A percentile compares a stretch with the other conserved stretches of the same genome.
phyloP scores from a whole-genome alignment of 176 grass and related monocot species.

The Olyra latifolia region DNA sequence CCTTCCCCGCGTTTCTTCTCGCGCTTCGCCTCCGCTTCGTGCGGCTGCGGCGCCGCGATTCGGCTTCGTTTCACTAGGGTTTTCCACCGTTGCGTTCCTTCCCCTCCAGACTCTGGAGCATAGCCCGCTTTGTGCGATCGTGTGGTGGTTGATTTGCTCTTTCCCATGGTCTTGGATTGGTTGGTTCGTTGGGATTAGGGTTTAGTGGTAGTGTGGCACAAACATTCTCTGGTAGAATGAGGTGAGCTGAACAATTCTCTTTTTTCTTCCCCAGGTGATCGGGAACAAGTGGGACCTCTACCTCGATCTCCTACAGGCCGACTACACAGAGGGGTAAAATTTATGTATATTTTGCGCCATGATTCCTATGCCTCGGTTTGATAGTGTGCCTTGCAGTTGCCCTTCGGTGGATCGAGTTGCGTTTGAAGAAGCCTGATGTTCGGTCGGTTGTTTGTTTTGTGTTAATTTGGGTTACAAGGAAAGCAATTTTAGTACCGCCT shows the following conservation, averaged over 20 bases:
- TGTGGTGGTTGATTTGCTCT: not conserved
- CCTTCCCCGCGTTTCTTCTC: not conserved
- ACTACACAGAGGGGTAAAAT: slow-evolving; percentile 83
- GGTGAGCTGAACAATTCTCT: slow-evolving; percentile 18
- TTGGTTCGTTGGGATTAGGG: not conserved
- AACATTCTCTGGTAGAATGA: not conserved
- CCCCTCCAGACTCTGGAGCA: not conserved
- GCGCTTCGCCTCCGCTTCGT: not conserved
- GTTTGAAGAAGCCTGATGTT: not conserved
- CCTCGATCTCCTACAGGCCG: slow-evolving; percentile 82
- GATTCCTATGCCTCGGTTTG: not conserved
- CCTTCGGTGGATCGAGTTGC: not conserved
- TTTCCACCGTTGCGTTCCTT: not conserved
- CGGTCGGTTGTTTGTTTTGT: not conserved
- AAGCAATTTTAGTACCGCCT: not conserved
- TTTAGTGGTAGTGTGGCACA: not conserved
- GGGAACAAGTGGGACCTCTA: slow-evolving; percentile 97
- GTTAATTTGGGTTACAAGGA: not conserved
- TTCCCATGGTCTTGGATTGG: not conserved
- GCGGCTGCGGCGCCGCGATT: not conserved
- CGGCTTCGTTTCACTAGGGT: not conserved
- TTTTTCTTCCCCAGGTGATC: slow-evolving; percentile 60
- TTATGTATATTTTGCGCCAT: not conserved
- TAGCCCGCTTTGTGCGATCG: not conserved
- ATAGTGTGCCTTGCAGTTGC: not conserved